Percentiles rank a stretch among this genome's conserved stretches.
Evolutionary conservation across 169 alveolate species (phyloP).

Genomic region (Cryptosporidium muris): DNA sequence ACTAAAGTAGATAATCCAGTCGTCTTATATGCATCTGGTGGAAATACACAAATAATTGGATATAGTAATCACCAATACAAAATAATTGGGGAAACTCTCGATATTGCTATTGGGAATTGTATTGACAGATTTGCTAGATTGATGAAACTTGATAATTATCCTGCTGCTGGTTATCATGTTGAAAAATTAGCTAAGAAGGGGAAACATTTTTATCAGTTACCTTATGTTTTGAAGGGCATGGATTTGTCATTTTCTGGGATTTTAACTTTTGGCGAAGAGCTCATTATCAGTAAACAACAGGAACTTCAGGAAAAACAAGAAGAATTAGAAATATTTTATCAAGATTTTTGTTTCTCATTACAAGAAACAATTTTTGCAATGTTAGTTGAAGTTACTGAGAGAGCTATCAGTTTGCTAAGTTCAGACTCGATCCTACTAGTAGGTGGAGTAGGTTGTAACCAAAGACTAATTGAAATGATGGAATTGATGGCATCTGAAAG

Average conservation of each 20-base stretch:
- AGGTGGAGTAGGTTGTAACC: conserved; percentile 99
- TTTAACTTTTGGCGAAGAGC: conserved; percentile 65
- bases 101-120: conserved; percentile 98
- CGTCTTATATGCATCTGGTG: conserved; percentile 97
- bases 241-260: conserved; percentile 85
- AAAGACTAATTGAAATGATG: conserved; percentile 95
- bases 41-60: conserved; percentile 94
- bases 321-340: conserved; percentile 74
- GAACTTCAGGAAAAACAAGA: conserved; percentile 71
- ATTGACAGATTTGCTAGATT: conserved; percentile 97
- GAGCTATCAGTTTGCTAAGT: conserved; percentile 97
- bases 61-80: conserved; percentile 86
- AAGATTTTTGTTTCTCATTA: conserved; percentile 92
- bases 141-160: conserved; percentile 94
- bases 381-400: conserved; percentile 97
- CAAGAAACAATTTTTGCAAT: conserved; percentile 97
- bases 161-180: conserved; percentile 98
- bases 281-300: conserved; percentile 67
- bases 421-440: conserved; percentile 95
- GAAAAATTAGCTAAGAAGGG: conserved; percentile 93
- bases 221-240: conserved; percentile 98
- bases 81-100: conserved; percentile 98
- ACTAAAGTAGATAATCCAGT: conserved; percentile 93
- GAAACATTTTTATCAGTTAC: conserved; percentile 88
- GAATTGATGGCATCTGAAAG: conserved; percentile 93